Base-by-base conservation (phyloP, 305 asterid genomes). In the Ilex paraguariensis region DNA sequence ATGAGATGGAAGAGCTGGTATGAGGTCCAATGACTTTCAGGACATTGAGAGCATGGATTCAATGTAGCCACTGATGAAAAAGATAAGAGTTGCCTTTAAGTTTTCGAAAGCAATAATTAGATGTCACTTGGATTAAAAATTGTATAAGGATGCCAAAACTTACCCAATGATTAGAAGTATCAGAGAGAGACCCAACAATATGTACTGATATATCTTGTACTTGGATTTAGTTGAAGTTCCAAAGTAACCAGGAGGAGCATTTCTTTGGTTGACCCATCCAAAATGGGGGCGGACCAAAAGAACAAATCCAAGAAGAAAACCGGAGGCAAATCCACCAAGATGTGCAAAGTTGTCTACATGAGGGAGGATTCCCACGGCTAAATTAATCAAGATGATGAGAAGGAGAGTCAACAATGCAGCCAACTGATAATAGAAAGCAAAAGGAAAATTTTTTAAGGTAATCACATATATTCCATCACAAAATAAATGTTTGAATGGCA, bases 311-410 rank as follows among this genome's bases (percentile, higher is more conserved):
- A 90, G 85, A 2, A 90, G 60, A 68, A 85, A 90, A 13, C 99
- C 99, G 0, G 95, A 76, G 5, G 67, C 3, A 59, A 93, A 93
- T 65, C 99, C 99, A 28, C 99, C 99, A 33, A 86, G 59, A 70
- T 93, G 97, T 11, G 99, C 99, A 62, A 93, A 93, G 76, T 93
- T 93, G 70, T 93, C 98, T 1, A 92, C 96, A 14, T 92, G 98
- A 13, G 98, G 99, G 52, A 93, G 90, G 66, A 93, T 83, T 66
- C 99, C 99, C 14, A 93, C 95, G 0, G 95, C 94, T 60, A 93
- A 70, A 63, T 93, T 93, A 21, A 93, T 68, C n/a, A 79, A 3
- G 58, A 87, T 90, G 76, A 93, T 93, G 57, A 83, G 17, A 45
- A 87, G 40, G 9, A 93, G 89, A 46, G 85, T 82, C 51, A 77